Conservation (phyloP, 805 yeast genomes). For the Cyberlindnera subsufficiens region DNA sequence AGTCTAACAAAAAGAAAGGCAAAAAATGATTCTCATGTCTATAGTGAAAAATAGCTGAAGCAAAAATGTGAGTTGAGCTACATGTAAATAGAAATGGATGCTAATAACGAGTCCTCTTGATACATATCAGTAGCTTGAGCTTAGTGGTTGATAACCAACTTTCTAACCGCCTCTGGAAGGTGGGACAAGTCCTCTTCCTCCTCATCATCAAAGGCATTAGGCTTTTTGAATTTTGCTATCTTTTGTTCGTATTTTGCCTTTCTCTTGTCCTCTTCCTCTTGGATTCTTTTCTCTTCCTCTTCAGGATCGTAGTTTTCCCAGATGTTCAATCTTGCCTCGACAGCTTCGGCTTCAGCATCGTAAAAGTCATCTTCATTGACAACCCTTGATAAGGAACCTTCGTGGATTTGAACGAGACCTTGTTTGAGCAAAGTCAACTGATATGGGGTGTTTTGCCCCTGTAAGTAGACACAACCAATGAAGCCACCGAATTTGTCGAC, state of each 20-base stretch:
- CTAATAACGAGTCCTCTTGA: too few relatives aligned
- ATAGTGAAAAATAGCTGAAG: background rate
- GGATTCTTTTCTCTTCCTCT: slow-evolving; percentile 28
- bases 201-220: slow-evolving; percentile 20
- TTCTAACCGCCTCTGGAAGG: slow-evolving; percentile 25
- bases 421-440: slow-evolving; percentile 51
- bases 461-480: slow-evolving; percentile 60
- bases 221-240: slow-evolving; percentile 15
- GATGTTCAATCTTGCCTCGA: slow-evolving; percentile 46
- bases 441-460: slow-evolving; percentile 45
- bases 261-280: slow-evolving; percentile 22
- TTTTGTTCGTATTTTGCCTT: slow-evolving; percentile 21
- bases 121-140: background rate
- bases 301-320: slow-evolving; percentile 58
- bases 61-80: background rate
- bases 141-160: slow-evolving; percentile 15
- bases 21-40: background rate
- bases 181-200: slow-evolving; percentile 20
- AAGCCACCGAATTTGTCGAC: slow-evolving; percentile 79
- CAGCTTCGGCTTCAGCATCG: slow-evolving; percentile 61
- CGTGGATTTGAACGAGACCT: slow-evolving; percentile 65
- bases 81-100: background rate
- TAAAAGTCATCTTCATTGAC: slow-evolving; percentile 47
- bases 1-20: slow-evolving; percentile 21
- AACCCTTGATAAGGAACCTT: slow-evolving; percentile 53